Evolutionary conservation across 148 eudicot genomes (phyloP).

Genomic region (Rhododendron mucronatum): DNA sequence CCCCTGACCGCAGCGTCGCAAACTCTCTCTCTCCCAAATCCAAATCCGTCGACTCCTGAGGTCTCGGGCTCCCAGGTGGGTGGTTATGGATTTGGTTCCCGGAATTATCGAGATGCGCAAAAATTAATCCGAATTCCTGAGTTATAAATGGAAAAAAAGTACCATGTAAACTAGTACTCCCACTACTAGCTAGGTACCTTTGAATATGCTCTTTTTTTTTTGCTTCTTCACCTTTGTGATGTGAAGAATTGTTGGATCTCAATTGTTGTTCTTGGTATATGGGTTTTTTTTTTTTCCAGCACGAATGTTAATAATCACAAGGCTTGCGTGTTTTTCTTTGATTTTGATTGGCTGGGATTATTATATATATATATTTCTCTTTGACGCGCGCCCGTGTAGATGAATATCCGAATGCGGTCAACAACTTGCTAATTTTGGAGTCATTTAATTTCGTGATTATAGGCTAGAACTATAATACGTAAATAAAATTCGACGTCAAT

Average conservation of each 20-base stretch:
- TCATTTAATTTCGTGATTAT: no score
- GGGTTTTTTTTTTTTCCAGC: background rate
- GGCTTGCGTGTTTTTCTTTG: background rate
- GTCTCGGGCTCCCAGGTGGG: background rate
- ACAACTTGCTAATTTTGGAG: no score
- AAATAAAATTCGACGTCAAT: no score
- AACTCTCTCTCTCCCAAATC: conserved; percentile 25
- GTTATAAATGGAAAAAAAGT: no score
- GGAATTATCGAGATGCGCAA: background rate
- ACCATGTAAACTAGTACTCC: background rate
- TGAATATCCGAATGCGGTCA: no score
- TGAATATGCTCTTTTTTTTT: background rate
- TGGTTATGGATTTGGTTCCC: background rate
- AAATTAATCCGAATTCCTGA: no score
- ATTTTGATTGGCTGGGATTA: background rate
- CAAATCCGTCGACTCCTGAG: conserved; percentile 12
- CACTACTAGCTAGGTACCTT: background rate
- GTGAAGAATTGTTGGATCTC: background rate
- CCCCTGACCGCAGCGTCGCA: conserved; percentile 4
- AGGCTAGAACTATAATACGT: no score
- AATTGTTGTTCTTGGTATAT: background rate
- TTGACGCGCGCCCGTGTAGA: background rate
- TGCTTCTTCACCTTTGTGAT: background rate
- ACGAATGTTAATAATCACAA: background rate
- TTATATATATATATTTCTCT: background rate